Evolutionary conservation across 257 asterid genomes (phyloP), one percentile per base, ranked within the genome.

Genomic region (Paulownia fortunei): DNA sequence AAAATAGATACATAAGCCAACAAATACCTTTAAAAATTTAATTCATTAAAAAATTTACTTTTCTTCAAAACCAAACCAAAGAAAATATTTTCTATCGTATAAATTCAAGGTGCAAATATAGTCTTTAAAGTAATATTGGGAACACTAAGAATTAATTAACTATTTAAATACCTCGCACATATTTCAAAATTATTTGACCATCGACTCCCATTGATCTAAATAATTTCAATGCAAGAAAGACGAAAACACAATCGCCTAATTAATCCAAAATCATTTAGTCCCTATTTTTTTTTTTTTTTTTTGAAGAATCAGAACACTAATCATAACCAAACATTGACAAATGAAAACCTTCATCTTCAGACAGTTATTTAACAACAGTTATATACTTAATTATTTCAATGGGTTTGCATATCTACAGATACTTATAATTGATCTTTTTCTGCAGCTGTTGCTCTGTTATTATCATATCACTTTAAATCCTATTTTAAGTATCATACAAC

Each of bases 401-500:
- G 18, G 0, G 26, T 73, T 37, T 58, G 69, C 58, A 58, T 56
- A 61, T 44, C 23, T 11, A 0, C 12, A n/a, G n/a, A n/a, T n/a
- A n/a, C n/a, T n/a, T n/a, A n/a, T n/a, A n/a, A n/a, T n/a, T n/a
- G n/a, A 16, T 41, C 21, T 12, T 72, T 58, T 52, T 36, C 6
- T 52, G 80, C 60, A 83, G 76, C 69, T 52, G 87, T 61, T 88
- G 79, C 16, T 46, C 18, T 39, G 79, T 82, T 81, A 54, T 54
- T 77, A 34, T 82, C 88, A 58, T 44, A 76, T 55, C 44, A 54
- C 36, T 73, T 5, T 18, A 51, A 64, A 51, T 32, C 51, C 23
- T 41, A 56, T 46, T 55, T 21, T 3, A 70, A 77, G 12, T 52
- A 47, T 26, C 36, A 72, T 69, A 69, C 76, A 58, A 47, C 41